Evolutionary conservation across 225 moss, liverwort and hornwort species (phyloP).

Genomic region (Neckera pumila): DNA sequence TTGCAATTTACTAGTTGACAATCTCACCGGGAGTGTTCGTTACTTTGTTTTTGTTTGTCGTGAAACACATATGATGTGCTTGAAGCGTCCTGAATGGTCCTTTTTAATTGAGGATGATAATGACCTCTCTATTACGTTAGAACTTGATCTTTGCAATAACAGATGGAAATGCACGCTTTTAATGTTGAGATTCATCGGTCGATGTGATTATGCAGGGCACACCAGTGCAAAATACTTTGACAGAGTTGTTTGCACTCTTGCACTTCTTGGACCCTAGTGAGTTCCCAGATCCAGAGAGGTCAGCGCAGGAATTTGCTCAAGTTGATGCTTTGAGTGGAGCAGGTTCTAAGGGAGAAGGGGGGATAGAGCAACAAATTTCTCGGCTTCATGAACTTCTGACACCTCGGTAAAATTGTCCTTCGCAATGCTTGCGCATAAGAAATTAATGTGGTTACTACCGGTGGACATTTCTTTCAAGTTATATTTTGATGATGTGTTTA

Average conservation of each 20-base stretch:
- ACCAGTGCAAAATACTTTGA: conserved; percentile 75
- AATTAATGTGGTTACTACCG: not conserved
- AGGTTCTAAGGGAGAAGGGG: conserved; percentile 30
- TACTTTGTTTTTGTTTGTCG: not conserved
- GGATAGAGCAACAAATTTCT: conserved; percentile 51
- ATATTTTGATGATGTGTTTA: not conserved
- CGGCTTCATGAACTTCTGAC: conserved; percentile 62
- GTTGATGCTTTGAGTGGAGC: conserved; percentile 37
- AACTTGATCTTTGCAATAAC: not conserved
- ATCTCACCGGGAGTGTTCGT: not conserved
- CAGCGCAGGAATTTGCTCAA: conserved; percentile 50
- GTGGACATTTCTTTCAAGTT: not conserved
- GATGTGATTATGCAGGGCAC: conserved; percentile 53
- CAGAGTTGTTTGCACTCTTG: conserved; percentile 68
- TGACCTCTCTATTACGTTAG: not conserved
- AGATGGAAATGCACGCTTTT: not conserved
- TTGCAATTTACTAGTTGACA: not conserved
- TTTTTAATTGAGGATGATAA: not conserved
- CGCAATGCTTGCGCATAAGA: not conserved
- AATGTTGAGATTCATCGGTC: not conserved
- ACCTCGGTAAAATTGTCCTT: conserved; percentile 42
- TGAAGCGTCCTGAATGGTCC: not conserved
- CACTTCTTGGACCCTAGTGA: conserved; percentile 73
- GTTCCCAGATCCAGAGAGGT: conserved; percentile 59
- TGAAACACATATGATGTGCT: not conserved